Evolutionary conservation across 2,329 filamentous ascomycete genomes (phyloP).

Genomic region (Ophiostoma sp.): DNA sequence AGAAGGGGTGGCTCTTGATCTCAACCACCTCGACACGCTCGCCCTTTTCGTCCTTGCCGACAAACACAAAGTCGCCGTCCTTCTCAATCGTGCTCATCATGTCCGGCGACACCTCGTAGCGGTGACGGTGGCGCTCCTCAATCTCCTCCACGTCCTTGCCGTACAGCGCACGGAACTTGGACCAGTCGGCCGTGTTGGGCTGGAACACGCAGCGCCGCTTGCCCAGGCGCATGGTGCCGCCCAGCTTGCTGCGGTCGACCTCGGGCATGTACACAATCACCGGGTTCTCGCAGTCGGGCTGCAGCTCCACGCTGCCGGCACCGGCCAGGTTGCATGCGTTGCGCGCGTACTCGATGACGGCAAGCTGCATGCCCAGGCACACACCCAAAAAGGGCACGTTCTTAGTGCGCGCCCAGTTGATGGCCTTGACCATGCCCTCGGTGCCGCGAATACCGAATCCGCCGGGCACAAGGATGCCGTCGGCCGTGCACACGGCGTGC

Average conservation of each 20-base stretch:
- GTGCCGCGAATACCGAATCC: conserved; percentile 79
- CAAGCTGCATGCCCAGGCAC: conserved; percentile 88
- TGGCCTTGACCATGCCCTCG: conserved; percentile 83
- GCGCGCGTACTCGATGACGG: conserved; percentile 82
- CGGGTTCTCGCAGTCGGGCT: conserved; percentile 54
- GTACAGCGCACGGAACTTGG: conserved; percentile 63
- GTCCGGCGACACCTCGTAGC: conserved; percentile 74
- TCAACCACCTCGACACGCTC: conserved; percentile 74
- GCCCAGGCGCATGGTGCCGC: conserved; percentile 74
- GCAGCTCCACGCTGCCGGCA: conserved; percentile 54
- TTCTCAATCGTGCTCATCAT: conserved; percentile 58
- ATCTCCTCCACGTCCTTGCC: conserved; percentile 45
- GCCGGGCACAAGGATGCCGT: conserved; percentile 62
- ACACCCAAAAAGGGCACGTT: conserved; percentile 81
- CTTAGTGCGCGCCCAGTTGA: conserved; percentile 80
- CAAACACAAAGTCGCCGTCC: conserved; percentile 58
- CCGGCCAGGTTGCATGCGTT: conserved; percentile 61
- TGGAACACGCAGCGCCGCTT: conserved; percentile 67
- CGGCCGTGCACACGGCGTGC: conserved; percentile 68
- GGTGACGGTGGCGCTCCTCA: conserved; percentile 68
- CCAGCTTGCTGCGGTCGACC: conserved; percentile 54
- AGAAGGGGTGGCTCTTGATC: conserved; percentile 71
- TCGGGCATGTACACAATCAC: conserved; percentile 93
- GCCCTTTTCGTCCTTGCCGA: conserved; percentile 69
- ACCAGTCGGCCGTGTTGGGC: conserved; percentile 60